A percentile compares a stretch with the other conserved stretches of the same genome.
Conservation (phyloP, 1,284 basidiomycete genomes). For the Ceratobasidium sp. region DNA sequence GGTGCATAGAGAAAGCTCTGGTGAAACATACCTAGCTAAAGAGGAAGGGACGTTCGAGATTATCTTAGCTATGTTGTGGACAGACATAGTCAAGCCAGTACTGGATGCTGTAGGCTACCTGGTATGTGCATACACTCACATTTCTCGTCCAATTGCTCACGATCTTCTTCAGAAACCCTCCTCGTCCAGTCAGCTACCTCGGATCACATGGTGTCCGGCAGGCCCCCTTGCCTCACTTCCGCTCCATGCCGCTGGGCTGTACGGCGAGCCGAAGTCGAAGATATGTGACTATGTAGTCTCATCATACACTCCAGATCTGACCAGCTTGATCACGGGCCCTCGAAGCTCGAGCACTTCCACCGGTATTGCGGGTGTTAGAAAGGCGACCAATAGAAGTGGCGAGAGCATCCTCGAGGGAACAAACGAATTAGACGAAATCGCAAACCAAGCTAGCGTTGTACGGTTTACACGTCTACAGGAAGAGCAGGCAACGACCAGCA, state of each 20-base stretch:
- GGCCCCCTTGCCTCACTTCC: slow-evolving; percentile 15
- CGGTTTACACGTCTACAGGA: background rate
- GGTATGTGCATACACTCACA: background rate
- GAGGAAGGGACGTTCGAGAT: background rate
- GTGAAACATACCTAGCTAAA: background rate
- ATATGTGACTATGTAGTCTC: slow-evolving; percentile 8
- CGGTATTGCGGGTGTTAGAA: background rate
- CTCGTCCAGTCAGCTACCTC: background rate
- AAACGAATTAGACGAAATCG: background rate
- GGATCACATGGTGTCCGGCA: slow-evolving; percentile 18
- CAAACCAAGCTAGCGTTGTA: background rate
- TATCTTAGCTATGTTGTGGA: background rate
- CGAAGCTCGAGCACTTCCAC: background rate
- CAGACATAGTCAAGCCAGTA: background rate
- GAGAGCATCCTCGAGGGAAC: background rate
- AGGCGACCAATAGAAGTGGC: background rate
- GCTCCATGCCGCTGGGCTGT: slow-evolving; percentile 11
- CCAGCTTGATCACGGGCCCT: background rate
- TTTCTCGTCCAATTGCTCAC: background rate
- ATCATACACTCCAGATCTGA: slow-evolving; percentile 10
- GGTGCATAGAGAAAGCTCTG: too few relatives aligned
- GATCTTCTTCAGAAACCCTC: background rate
- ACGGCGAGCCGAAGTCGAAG: background rate
- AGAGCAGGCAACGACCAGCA: background rate
- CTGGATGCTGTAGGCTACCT: background rate